phyloP scores from a whole-genome alignment of 805 yeast genomes.

The Ogataea philodendri region DNA sequence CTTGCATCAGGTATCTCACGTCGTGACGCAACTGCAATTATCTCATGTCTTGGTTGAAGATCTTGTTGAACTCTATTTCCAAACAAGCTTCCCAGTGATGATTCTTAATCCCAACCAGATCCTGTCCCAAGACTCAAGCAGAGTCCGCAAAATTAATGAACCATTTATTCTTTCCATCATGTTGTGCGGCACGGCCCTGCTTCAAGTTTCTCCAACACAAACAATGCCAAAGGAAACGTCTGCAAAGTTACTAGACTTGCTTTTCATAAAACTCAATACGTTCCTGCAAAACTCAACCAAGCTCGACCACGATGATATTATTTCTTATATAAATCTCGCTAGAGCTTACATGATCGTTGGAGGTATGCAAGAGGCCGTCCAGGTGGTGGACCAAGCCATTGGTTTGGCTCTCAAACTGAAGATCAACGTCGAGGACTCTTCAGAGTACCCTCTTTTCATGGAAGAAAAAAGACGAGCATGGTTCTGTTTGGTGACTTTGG shows the following conservation, averaged over 20 bases:
- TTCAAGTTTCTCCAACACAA: slow-evolving; percentile 6
- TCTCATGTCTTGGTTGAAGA: slow-evolving; percentile 10
- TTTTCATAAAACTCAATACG: slow-evolving; percentile 8
- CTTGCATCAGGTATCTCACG: slow-evolving; percentile 9
- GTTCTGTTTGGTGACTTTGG: slow-evolving; percentile 15
- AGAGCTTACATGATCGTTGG: slow-evolving; percentile 14
- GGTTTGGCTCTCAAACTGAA: slow-evolving; percentile 17
- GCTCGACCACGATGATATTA: slow-evolving; percentile 17
- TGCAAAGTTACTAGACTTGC: slow-evolving; percentile 4
- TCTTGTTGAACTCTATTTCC: slow-evolving; percentile 15
- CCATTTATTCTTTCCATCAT: slow-evolving; percentile 14
- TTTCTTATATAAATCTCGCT: slow-evolving; percentile 20
- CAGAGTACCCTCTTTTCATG: slow-evolving; percentile 4
- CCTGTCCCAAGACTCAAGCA: slow-evolving; percentile 3
- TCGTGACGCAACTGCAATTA: slow-evolving; percentile 8
- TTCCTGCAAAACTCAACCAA: slow-evolving; percentile 17
- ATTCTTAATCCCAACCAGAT: slow-evolving; percentile 11
- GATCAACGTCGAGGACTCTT: slow-evolving; percentile 15
- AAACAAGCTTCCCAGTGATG: slow-evolving; percentile 10
- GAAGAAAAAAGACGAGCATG: slow-evolving; percentile 18
- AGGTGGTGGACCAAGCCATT: slow-evolving; percentile 14
- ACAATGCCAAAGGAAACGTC: slow-evolving; percentile 4
- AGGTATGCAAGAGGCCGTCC: slow-evolving; percentile 10
- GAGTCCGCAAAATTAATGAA: slow-evolving; percentile 10
- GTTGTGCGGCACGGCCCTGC: slow-evolving; percentile 10